Evolutionary conservation across 78 protist genomes (phyloP), one percentile per base, ranked within the genome.

Genomic region (Emiliania huxleyi): DNA sequence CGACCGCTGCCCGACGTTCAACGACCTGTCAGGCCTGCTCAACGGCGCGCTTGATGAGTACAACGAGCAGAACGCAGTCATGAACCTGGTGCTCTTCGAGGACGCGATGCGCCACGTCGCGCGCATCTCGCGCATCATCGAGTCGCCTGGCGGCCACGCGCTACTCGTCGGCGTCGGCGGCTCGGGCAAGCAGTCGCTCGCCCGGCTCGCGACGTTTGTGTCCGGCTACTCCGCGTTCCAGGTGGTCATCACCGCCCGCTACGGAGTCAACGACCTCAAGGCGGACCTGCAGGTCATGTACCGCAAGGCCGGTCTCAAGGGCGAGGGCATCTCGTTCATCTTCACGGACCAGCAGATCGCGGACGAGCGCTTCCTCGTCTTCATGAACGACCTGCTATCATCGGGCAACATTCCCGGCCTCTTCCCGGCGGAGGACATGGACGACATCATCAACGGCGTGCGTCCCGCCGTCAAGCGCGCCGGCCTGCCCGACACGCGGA

Each of bases 111-210:
- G 77, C 43, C 97, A 96, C 84, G 42, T 96, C 62, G 52, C 92
- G 56, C 93, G 96, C 26, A 92, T 96, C 92, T 25, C 87, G 46
- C 95, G 97, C 48, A 75, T 95, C 75, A 79, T 96, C 69, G 75
- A 69, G 48, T 93, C 92, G 49, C 91, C 96, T 11, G 37, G 90
- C n/a, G 97, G 96, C 29, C 91, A 95, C 69, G 94, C 95, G 15
- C 87, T 96, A n/a, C 81, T 96, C 37, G 93, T 96, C 84, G 97
- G 97, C n/a, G 96, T 94, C 52, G 96, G 96, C 23, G 97, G 97
- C 38, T 81, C 91, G n/a, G 96, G 96, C 44, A 95, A 94, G 81
- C 96, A 95, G 46, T 87, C 95, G 33, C 92, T 95, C 91, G 45
- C 97, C 11, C 56, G 94, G 3, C 92, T 96, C 42, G 73, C 97